Evolutionary conservation across 2,329 filamentous ascomycete genomes (phyloP).

Genomic region (Ophiocordyceps australis): DNA sequence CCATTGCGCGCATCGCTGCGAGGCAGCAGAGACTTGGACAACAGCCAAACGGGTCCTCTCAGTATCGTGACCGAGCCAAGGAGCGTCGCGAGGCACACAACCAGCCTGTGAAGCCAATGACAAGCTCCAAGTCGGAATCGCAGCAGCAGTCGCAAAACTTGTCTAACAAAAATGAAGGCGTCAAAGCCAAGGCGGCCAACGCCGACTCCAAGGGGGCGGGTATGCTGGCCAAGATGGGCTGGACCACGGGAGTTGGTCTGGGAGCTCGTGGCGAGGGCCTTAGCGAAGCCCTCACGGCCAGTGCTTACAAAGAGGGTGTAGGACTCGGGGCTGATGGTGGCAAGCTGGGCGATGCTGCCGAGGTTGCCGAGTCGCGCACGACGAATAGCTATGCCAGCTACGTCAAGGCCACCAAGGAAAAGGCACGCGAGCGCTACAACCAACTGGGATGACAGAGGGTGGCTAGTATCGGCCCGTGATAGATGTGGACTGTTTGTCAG

Average conservation of each 20-base stretch:
- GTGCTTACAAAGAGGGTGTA: slow-evolving; percentile 48
- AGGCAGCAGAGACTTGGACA: slow-evolving; percentile 17
- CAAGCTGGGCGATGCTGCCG: slow-evolving; percentile 49
- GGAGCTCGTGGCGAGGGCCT: slow-evolving; percentile 44
- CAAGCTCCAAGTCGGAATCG: slow-evolving; percentile 16
- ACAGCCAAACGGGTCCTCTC: slow-evolving; percentile 14
- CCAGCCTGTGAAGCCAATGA: slow-evolving; percentile 35
- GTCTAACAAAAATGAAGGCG: too few relatives aligned
- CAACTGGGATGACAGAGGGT: slow-evolving; percentile 20
- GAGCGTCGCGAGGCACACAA: slow-evolving; percentile 45
- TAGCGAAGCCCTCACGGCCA: slow-evolving; percentile 44
- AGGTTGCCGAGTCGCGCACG: slow-evolving; percentile 43
- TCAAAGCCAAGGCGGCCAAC: slow-evolving; percentile 4
- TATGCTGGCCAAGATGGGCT: slow-evolving; percentile 57
- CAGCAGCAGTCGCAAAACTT: slow-evolving; percentile 3
- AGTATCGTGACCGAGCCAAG: slow-evolving; percentile 49
- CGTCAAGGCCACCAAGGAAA: slow-evolving; percentile 44
- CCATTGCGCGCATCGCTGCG: slow-evolving; percentile 18
- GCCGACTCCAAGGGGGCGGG: slow-evolving; percentile 41
- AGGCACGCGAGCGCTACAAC: slow-evolving; percentile 47
- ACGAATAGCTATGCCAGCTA: slow-evolving; percentile 42
- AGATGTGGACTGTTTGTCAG: too few relatives aligned
- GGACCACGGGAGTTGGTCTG: slow-evolving; percentile 45
- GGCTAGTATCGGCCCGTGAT: neutral
- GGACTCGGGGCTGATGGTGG: slow-evolving; percentile 51